A percentile compares a stretch with the other conserved stretches of the same genome.
Conservation (phyloP, 192 early-diverging fungal genomes). For the Coemansia sp. region DNA sequence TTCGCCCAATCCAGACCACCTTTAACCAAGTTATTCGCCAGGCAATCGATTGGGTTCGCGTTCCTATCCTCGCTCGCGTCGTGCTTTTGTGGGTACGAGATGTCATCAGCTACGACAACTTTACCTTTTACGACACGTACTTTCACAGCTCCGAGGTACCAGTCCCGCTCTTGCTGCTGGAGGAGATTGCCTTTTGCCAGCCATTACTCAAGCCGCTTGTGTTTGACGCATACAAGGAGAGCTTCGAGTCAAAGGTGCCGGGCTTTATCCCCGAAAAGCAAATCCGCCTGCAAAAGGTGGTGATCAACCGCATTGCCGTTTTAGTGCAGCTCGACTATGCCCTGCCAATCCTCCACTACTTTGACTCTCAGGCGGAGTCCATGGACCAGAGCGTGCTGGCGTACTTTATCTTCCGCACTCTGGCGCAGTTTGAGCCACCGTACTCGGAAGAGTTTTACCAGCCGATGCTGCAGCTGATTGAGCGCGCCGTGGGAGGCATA, state of each 20-base stretch:
- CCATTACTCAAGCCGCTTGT: conserved; percentile 67
- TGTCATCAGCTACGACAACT: conserved; percentile 61
- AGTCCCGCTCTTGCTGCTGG: conserved; percentile 65
- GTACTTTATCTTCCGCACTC: conserved; percentile 61
- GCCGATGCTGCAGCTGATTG: conserved; percentile 33
- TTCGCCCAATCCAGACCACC: conserved; percentile 31
- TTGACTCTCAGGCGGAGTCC: conserved; percentile 52
- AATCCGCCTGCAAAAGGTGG: conserved; percentile 67
- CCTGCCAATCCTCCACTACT: conserved; percentile 66
- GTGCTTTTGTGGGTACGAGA: conserved; percentile 66
- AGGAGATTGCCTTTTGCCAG: conserved; percentile 77
- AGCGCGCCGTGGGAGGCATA: conserved; percentile 25
- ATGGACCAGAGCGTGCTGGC: conserved; percentile 71
- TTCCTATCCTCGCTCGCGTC: conserved; percentile 40
- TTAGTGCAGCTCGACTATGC: conserved; percentile 67
- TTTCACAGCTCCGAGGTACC: conserved; percentile 67
- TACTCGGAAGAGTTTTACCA: conserved; percentile 26
- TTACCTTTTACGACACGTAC: conserved; percentile 69
- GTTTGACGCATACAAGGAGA: conserved; percentile 63
- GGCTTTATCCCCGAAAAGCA: conserved; percentile 67
- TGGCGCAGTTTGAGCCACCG: conserved; percentile 34
- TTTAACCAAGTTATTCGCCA: conserved; percentile 29
- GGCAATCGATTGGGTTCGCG: conserved; percentile 34
- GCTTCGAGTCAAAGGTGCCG: conserved; percentile 59
- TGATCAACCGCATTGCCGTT: conserved; percentile 70